Conservation (phyloP, 2,329 filamentous ascomycete genomes). For the Exserohilum rostratum region DNA sequence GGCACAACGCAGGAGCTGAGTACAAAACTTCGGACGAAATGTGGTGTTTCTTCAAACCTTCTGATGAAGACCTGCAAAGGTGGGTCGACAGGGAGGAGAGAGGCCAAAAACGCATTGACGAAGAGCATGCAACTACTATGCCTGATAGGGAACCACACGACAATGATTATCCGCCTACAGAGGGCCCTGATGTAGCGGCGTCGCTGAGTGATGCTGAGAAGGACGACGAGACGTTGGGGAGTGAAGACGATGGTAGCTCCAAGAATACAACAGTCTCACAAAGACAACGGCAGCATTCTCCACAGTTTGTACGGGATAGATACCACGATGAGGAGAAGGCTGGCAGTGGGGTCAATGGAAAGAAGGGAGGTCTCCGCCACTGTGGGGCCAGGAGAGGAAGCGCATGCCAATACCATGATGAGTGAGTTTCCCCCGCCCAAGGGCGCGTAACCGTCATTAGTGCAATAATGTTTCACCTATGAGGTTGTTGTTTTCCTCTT, state of each 20-base stretch:
- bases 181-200: not conserved
- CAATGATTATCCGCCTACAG: not conserved
- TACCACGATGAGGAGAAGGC: constrained; percentile 5
- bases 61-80: constrained; percentile 30
- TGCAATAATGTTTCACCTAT: not conserved
- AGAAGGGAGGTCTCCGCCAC: not conserved
- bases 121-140: constrained; percentile 17
- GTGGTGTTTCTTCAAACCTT: constrained; percentile 58
- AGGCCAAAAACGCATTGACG: constrained; percentile 28
- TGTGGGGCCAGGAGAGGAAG: constrained; percentile 8
- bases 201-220: constrained; percentile 5
- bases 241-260: not conserved
- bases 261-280: not conserved
- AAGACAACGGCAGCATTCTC: constrained; percentile 3
- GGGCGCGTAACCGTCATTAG: constrained; percentile 7
- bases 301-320: constrained; percentile 8
- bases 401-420: constrained; percentile 17
- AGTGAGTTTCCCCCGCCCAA: constrained; percentile 17
- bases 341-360: not conserved
- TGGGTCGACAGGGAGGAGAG: constrained; percentile 31
- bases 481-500: not conserved
- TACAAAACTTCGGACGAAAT: constrained; percentile 56
- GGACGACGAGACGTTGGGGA: constrained; percentile 8
- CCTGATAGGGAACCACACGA: not conserved
- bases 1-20: constrained; percentile 39